Base-by-base conservation (phyloP, 2,329 filamentous ascomycete genomes). In the Metarhizium robertsii region DNA sequence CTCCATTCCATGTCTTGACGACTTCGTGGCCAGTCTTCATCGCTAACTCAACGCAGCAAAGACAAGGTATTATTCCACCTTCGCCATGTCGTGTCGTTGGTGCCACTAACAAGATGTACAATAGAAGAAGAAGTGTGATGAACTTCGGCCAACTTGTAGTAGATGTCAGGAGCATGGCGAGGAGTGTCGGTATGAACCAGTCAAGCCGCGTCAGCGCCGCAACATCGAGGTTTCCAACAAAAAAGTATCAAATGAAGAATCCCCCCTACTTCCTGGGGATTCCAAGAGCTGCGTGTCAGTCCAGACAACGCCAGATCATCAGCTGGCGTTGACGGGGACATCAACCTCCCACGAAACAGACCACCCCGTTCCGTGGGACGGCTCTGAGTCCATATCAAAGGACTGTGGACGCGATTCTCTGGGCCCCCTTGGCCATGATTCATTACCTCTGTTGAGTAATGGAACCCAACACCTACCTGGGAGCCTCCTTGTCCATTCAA, bases 71-170 rank as follows among this genome's bases (percentile, higher is more conserved):
- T 34, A 32, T 6, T 25, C 11, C 3, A 25, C 40, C 18, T n/a
- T 38, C 4, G 11, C n/a, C 32, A 49, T 10, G 48, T 14, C 6
- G 4, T 16, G 13, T 48, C 20, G 45, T 38, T 25, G 8, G n/a
- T 36, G 16, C 29, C 43, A 20, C 46, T 45, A 5, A 52, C 40
- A 25, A 54, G 32, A 32, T 8, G 32, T 32, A 32, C 8, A 34
- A 59, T 57, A 81, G 79, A 81, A 82, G 65, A 82, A 82, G 65
- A 81, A 81, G 67, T 81, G 79, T 61, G 76, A 81, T 61, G 79
- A 81, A 64, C 69, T 65, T 38, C 74, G 77, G 7, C 79, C 79
- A 2, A 68, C 71, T 49, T 81, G 79, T 61, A 69, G 73, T 25
- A 76, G 79, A 45, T 81, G 79, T 64, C 61, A 67, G 46, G 79